These are phyloP conservation scores for Termitomyces sp. DNA, from an alignment of 768 basidiomycete species.

Conservation along the genomic window DNA sequence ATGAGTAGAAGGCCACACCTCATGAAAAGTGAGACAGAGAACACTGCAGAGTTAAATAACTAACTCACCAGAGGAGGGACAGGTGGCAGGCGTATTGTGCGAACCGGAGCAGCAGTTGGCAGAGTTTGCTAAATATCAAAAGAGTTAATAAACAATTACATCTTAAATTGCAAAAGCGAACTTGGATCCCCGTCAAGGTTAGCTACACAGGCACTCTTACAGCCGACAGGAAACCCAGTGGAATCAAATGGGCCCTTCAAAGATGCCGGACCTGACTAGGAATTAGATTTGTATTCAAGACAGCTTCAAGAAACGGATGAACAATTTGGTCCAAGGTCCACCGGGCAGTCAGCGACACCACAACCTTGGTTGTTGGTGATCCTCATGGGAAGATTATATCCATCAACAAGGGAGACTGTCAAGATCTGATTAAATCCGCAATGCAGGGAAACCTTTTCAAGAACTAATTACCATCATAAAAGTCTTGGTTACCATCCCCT, in stretches of 20 bases:
- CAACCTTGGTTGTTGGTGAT: constrained; percentile 49
- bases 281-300: neutral
- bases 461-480: constrained; percentile 46
- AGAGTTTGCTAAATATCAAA: constrained; percentile 21
- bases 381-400: constrained; percentile 51
- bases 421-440: neutral
- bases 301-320: neutral
- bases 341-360: constrained; percentile 41
- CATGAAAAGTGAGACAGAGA: neutral
- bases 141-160: neutral
- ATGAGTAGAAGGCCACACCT: constrained; percentile 22
- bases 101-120: constrained; percentile 32
- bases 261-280: constrained; percentile 29
- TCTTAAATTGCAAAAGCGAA: neutral
- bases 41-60: constrained; percentile 9
- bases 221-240: constrained; percentile 44
- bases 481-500: constrained; percentile 39
- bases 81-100: constrained; percentile 28
- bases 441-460: neutral
- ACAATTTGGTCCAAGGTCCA: constrained; percentile 54
- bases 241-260: constrained; percentile 45
- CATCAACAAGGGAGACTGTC: constrained; percentile 54
- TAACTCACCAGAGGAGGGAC: constrained; percentile 26
- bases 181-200: constrained; percentile 27
- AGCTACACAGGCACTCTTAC: constrained; percentile 44